These are phyloP conservation scores for Camellia japonica DNA, from an alignment of 148 eudicot genomes.

Conservation along the genomic window DNA sequence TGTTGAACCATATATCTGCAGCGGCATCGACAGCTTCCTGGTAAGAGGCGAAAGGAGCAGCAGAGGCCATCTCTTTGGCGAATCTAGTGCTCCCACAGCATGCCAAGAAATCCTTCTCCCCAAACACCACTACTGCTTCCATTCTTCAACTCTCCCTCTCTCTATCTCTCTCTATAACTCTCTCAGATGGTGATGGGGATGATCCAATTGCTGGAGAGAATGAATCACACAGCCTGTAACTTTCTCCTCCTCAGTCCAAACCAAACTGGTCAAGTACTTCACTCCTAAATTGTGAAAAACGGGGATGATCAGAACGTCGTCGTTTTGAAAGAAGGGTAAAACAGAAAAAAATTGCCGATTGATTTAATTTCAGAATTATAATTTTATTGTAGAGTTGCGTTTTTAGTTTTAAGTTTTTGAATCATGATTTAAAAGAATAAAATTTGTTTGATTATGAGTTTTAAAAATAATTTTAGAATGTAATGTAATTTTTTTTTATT, in stretches of 20 bases:
- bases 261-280: not conserved
- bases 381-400: too few relatives aligned
- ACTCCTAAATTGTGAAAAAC: not conserved
- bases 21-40: constrained; percentile 56
- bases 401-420: too few relatives aligned
- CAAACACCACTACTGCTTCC: constrained; percentile 19
- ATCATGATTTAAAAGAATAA: too few relatives aligned
- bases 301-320: not conserved
- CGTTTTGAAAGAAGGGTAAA: not conserved
- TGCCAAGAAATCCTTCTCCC: constrained; percentile 55
- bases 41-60: constrained; percentile 52
- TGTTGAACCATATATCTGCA: constrained; percentile 78
- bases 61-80: constrained; percentile 58
- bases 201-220: not conserved
- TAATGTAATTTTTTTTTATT: too few relatives aligned
- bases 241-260: too few relatives aligned
- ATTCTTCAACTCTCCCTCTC: constrained; percentile 10
- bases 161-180: not conserved
- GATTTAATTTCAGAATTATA: too few relatives aligned
- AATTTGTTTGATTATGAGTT: too few relatives aligned
- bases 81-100: constrained; percentile 82
- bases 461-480: too few relatives aligned
- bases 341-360: too few relatives aligned
- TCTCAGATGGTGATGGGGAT: not conserved
- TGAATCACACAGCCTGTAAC: too few relatives aligned